Conservation (phyloP, 2,329 filamentous ascomycete species). For the Alternaria sp. region DNA sequence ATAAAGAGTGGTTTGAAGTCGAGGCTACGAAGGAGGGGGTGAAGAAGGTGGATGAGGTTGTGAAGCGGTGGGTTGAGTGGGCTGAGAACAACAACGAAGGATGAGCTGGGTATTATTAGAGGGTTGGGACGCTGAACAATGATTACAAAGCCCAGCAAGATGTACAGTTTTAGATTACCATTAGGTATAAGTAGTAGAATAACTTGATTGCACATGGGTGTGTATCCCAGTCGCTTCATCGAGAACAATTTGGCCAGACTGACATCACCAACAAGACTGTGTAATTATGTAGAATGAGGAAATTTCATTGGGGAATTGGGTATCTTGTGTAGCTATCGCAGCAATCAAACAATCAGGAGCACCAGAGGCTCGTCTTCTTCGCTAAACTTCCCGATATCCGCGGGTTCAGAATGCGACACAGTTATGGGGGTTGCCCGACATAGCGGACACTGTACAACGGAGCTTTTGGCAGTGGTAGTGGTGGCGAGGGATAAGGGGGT, state of each 20-base stretch:
- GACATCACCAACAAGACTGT: background rate
- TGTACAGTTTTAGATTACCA: accelerated
- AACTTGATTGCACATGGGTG: background rate
- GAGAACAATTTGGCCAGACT: background rate
- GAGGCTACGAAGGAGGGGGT: slow-evolving; percentile 75
- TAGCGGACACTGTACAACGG: slow-evolving; percentile 35
- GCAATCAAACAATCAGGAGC: slow-evolving; percentile 15
- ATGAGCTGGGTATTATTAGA: background rate
- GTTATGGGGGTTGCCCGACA: slow-evolving; percentile 23
- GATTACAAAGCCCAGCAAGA: background rate
- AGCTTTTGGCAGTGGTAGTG: slow-evolving; percentile 17
- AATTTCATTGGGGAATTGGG: slow-evolving; percentile 34
- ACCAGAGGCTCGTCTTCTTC: slow-evolving; percentile 8
- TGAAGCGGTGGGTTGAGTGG: slow-evolving; percentile 87
- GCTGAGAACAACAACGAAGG: slow-evolving; percentile 59
- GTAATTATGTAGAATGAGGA: background rate
- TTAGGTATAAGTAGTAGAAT: background rate
- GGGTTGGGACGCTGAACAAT: background rate
- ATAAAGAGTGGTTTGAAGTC: slow-evolving; percentile 95
- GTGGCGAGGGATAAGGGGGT: slow-evolving; percentile 1
- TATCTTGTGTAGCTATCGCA: slow-evolving; percentile 38
- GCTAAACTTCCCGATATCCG: background rate
- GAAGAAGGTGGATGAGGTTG: slow-evolving; percentile 71
- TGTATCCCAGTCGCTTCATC: background rate
- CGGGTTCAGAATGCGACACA: slow-evolving; percentile 3